A percentile compares a stretch with the other conserved stretches of the same genome.
Evolutionary conservation across 495 filamentous ascomycete genomes (phyloP).

Genomic region (Lineolata rhizophorae): DNA sequence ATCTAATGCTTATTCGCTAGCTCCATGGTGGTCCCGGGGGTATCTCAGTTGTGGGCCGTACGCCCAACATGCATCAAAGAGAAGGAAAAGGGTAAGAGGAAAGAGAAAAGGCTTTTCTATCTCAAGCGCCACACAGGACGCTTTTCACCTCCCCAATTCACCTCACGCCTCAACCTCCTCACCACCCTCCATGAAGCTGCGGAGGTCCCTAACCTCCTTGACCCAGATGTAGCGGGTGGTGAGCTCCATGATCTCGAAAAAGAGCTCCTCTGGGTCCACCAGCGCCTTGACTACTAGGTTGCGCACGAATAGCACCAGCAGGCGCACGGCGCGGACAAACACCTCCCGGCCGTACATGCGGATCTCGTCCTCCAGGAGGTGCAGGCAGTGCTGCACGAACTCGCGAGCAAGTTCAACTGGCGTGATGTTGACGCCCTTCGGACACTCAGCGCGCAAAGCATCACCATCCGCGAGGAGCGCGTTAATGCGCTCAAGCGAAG

Average conservation of each 20-base stretch:
- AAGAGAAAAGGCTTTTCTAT: too few species aligned
- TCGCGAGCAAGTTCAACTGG: conserved; percentile 6
- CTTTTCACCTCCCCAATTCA: background rate
- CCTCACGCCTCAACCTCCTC: background rate
- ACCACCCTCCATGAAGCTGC: conserved; percentile 1
- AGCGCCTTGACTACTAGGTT: conserved; percentile 15
- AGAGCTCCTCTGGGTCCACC: conserved; percentile 15
- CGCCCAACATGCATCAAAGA: too few species aligned
- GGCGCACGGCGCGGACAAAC: conserved; percentile 16
- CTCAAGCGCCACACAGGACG: too few species aligned
- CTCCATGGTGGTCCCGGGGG: too few species aligned
- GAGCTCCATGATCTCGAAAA: conserved; percentile 22
- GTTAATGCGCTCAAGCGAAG: conserved; percentile 18
- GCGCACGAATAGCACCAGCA: conserved; percentile 20
- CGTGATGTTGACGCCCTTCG: conserved; percentile 4
- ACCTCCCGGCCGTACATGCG: conserved; percentile 5
- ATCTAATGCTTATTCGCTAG: too few species aligned
- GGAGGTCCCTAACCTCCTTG: conserved; percentile 15
- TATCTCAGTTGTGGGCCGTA: too few species aligned
- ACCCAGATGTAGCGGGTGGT: conserved; percentile 19
- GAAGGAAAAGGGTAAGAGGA: too few species aligned
- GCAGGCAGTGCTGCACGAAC: conserved; percentile 13
- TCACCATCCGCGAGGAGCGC: conserved; percentile 13
- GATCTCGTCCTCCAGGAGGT: conserved; percentile 5
- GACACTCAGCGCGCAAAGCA: too few species aligned